Evolutionary conservation across 768 basidiomycete species (phyloP), one percentile per base, ranked within the genome.

Genomic region (Panellus pusillus): DNA sequence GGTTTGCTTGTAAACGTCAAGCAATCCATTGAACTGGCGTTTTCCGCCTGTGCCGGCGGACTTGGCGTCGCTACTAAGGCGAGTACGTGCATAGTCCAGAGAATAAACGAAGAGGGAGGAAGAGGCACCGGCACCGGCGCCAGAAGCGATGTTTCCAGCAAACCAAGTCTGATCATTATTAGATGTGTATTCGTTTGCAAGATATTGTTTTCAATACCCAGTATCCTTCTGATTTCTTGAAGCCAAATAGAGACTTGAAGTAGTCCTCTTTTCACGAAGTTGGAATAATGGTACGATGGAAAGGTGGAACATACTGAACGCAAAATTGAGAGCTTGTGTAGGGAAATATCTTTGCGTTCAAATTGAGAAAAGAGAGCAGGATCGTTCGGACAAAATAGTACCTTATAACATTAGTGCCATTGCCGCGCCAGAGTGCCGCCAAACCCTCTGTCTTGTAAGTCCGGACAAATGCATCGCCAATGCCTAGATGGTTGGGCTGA

Each of bases 321-420:
- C 90, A 66, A 93, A 92, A 82, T 93, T 93, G 68, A 93, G 72
- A 40, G 90, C 90, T 74, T 92, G 90, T 41, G 90, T 92, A 47
- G 90, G 90, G 84, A 48, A 50, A 36, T 54, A 51, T n/a, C 52
- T 49, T 18, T 35, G 49, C 46, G 12, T 15, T 15, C 7, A 11
- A 18, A 12, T 36, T 7, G 31, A 15, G 9, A n/a, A n/a, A 15
- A 17, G 18, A 15, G 20, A n/a, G n/a, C 8, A 31, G n/a, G 12
- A 11, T n/a, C 17, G 8, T 12, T 20, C 29, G 27, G 18, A 51
- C 35, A 29, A 8, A 44, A n/a, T 2, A 91, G 82, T 91, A 92
- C 69, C 89, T 87, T 76, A 92, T 89, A 72, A 91, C 91, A 75
- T 92, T 92, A 74, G 90, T 89, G 43, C 88, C 91, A 81, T 93